Evolutionary conservation across 768 basidiomycete species (phyloP), one percentile per base, ranked within the genome.

Genomic region (Suillus discolor): DNA sequence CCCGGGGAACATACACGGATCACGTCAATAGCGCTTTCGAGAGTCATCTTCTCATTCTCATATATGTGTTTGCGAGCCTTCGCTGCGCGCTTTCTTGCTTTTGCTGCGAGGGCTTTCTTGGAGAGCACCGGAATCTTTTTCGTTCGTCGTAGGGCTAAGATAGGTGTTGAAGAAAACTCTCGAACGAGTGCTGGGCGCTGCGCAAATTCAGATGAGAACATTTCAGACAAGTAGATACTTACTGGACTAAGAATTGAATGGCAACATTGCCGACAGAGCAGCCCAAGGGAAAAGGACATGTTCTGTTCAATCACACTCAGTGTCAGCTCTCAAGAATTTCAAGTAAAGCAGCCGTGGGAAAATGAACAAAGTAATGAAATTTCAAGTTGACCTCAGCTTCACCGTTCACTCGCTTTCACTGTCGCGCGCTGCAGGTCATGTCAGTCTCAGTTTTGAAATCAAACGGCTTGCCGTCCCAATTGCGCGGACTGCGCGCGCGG

Each of bases 21-120:
- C 45, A 92, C 88, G 20, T 83, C 76, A 68, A 94, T 84, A 44
- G 92, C 92, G 53, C 89, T 85, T 23, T 76, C 66, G 49, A 94
- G 81, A 9, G 86, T 79, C 77, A 93, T 85, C 73, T 87, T 90
- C 72, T 92, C 89, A 15, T 80, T 74, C 66, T 87, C 85, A 65
- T 88, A 89, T 15, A 88, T 81, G 63, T 81, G 81, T 74, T 84
- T 87, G 34, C 78, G 79, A 18, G 82, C 81, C 64, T 85, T 79
- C 11, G 83, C 81, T 12, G 86, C 87, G 68, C 83, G 86, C 76
- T 86, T 84, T 67, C 83, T 84, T 20, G 83, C 81, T 72, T 89
- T 86, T 38, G 90, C 86, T 38, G 88, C 89, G 38, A 86, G 80
- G 25, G 89, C 86, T 71, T 89, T 89, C 78, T 93, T 93, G 16